These are phyloP conservation scores for Datisca glomerata DNA, from an alignment of 306 rosid genomes.

Conservation along the genomic window DNA sequence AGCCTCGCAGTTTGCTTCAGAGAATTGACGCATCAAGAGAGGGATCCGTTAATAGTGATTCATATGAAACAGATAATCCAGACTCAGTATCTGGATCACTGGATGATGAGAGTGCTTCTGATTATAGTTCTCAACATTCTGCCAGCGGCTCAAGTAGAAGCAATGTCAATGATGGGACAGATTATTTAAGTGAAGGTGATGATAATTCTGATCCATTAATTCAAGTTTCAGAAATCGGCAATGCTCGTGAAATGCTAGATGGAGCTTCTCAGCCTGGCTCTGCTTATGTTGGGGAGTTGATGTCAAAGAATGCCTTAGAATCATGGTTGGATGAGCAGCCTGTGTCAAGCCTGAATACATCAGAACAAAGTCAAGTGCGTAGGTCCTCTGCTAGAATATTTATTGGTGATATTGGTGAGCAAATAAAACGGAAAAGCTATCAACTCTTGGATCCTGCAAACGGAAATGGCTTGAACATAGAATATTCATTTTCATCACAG, in stretches of 20 bases:
- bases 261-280: conserved; percentile 40
- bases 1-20: conserved; percentile 59
- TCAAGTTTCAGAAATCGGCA: conserved; percentile 54
- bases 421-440: conserved; percentile 56
- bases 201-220: conserved; percentile 45
- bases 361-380: conserved; percentile 27
- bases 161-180: conserved; percentile 31
- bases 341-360: conserved; percentile 35
- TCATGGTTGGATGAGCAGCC: conserved; percentile 88
- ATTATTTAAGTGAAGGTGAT: conserved; percentile 32
- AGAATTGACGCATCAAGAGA: conserved; percentile 16
- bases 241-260: conserved; percentile 29
- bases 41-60: conserved; percentile 24
- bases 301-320: conserved; percentile 73
- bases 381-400: conserved; percentile 84
- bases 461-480: conserved; percentile 84
- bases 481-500: conserved; percentile 75
- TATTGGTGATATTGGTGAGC: conserved; percentile 52
- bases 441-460: conserved; percentile 63
- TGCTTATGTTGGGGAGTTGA: conserved; percentile 46
- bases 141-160: conserved; percentile 39
- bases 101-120: conserved; percentile 64
- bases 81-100: conserved; percentile 49
- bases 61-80: conserved; percentile 36
- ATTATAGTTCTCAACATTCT: conserved; percentile 55